A percentile compares a stretch with the other conserved stretches of the same genome.
These are phyloP conservation scores for Raphanus raphanistrum DNA, from an alignment of 345 rosid species.

Conservation along the genomic window DNA sequence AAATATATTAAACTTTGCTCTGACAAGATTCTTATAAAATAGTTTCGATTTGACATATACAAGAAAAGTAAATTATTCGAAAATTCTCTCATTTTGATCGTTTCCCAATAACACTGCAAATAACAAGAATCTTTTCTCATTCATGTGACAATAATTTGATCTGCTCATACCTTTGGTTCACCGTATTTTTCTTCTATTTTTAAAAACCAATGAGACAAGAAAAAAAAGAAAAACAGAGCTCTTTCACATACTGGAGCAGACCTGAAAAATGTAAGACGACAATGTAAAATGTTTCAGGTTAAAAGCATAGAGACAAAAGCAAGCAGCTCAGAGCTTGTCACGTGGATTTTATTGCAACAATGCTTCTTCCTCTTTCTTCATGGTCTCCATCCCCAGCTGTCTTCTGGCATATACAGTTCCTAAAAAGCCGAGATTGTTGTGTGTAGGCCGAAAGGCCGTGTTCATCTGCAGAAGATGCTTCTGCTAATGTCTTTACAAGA, in stretches of 20 bases:
- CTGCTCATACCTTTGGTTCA: background rate
- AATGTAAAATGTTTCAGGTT: background rate
- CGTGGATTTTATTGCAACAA: conserved; percentile 46
- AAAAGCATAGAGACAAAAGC: conserved; percentile 11
- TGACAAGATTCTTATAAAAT: conserved; percentile 6
- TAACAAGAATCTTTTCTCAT: background rate
- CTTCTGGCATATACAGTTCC: conserved; percentile 74
- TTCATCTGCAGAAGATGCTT: conserved; percentile 73
- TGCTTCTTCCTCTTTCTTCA: conserved; percentile 61
- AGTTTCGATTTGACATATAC: conserved; percentile 5
- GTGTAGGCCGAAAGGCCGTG: conserved; percentile 63
- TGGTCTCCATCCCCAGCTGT: conserved; percentile 51
- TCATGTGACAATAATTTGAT: background rate
- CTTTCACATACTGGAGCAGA: conserved; percentile 28
- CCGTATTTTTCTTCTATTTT: background rate
- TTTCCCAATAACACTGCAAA: background rate
- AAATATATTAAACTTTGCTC: conserved; percentile 14
- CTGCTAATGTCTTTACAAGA: conserved; percentile 72
- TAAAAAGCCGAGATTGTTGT: conserved; percentile 73
- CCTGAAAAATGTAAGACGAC: conserved; percentile 23
- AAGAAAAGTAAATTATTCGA: background rate
- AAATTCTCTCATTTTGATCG: conserved; percentile 17
- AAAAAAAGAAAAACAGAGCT: conserved; percentile 16
- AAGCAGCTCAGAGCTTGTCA: conserved; percentile 28
- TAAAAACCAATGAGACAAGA: conserved; percentile 13